Conservation (phyloP, 768 basidiomycete species). For the Lactifluus hygrophoroides region DNA sequence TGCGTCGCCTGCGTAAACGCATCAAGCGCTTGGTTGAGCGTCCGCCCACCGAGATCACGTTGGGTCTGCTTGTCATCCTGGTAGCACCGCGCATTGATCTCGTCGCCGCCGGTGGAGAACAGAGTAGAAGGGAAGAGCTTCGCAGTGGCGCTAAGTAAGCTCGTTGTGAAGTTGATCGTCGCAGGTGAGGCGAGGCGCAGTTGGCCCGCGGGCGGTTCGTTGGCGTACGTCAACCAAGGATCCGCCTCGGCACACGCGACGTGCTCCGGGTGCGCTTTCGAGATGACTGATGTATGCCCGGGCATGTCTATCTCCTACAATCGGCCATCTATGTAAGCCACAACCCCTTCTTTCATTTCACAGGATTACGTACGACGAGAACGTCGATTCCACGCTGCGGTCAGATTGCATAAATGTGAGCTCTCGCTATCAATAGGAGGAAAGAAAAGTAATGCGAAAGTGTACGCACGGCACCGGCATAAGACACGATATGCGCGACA, state of each 20-base stretch:
- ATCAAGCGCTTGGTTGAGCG: conserved; percentile 55
- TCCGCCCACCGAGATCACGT: conserved; percentile 35
- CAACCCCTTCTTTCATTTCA: not conserved
- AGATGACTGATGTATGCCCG: conserved; percentile 68
- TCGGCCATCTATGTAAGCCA: not conserved
- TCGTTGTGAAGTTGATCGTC: conserved; percentile 50
- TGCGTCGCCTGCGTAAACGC: conserved; percentile 56
- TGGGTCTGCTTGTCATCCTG: conserved; percentile 51
- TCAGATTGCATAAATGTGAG: not conserved
- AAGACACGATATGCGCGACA: conserved; percentile 33
- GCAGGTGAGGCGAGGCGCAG: conserved; percentile 58
- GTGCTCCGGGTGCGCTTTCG: conserved; percentile 58
- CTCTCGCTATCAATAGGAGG: not conserved
- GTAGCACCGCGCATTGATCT: conserved; percentile 65
- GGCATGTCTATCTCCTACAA: conserved; percentile 82
- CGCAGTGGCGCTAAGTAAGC: conserved; percentile 46
- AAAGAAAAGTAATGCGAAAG: not conserved
- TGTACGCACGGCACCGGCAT: conserved; percentile 39
- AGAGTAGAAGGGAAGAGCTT: conserved; percentile 45
- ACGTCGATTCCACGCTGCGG: conserved; percentile 42
- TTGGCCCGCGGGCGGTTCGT: conserved; percentile 77
- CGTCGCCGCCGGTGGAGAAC: conserved; percentile 79
- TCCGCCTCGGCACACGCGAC: conserved; percentile 53
- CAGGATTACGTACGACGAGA: conserved; percentile 27
- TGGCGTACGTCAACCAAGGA: conserved; percentile 55